Percentiles rank a stretch among this genome's conserved stretches.
Evolutionary conservation across 164 flowering plant genomes (phyloP).

Genomic region (Hamamelis virginiana): DNA sequence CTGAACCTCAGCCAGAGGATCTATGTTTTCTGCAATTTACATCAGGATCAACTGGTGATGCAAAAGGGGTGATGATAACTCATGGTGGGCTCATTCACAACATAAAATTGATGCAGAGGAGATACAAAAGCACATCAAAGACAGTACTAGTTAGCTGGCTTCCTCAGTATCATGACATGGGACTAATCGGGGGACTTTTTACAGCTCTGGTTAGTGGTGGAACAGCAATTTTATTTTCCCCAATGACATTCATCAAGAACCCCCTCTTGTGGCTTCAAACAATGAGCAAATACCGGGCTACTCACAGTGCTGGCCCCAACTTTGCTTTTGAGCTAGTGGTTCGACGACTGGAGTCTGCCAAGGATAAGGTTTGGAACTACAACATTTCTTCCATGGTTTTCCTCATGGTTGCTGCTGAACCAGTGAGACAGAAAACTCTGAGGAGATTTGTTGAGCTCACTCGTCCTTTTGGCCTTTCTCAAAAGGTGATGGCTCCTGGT

Average conservation of each 20-base stretch:
- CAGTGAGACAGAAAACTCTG: conserved; percentile 72
- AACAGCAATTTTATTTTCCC: conserved; percentile 68
- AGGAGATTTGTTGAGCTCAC: conserved; percentile 65
- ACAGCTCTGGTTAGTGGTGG: conserved; percentile 77
- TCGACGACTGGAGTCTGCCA: conserved; percentile 55
- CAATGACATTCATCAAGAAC: conserved; percentile 70
- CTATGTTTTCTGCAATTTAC: conserved; percentile 79
- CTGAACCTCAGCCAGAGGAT: conserved; percentile 48
- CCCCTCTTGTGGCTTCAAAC: conserved; percentile 76
- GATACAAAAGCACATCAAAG: conserved; percentile 70
- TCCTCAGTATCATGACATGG: conserved; percentile 92
- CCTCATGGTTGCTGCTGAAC: conserved; percentile 87
- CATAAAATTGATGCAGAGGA: conserved; percentile 66
- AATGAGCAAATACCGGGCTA: conserved; percentile 61
- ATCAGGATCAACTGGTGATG: conserved; percentile 86
- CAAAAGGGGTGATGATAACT: conserved; percentile 86
- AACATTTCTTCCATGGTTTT: conserved; percentile 75
- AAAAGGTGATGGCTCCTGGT: conserved; percentile 78
- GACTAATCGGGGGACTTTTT: conserved; percentile 79
- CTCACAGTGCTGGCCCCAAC: conserved; percentile 86
- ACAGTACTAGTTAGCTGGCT: conserved; percentile 84
- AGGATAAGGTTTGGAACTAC: conserved; percentile 33
- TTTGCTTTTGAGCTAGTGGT: conserved; percentile 72
- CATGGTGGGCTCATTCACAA: conserved; percentile 83
- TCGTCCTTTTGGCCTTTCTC: conserved; percentile 49